A percentile compares a stretch with the other conserved stretches of the same genome.
Conservation (phyloP, 2,329 filamentous ascomycete species). For the Fusarium secorum region DNA sequence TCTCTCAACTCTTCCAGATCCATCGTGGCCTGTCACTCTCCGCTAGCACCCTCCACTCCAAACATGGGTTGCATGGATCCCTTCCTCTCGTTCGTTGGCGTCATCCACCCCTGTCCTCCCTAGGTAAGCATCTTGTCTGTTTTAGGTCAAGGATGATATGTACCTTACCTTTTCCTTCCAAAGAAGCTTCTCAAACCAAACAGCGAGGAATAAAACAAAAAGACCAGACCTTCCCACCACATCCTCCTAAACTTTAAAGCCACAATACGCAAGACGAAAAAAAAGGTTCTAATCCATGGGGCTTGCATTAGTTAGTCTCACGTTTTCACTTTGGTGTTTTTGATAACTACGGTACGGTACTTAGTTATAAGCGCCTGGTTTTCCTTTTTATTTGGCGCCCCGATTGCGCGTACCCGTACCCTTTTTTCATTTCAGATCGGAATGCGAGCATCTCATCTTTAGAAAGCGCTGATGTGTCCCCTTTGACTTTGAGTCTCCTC, state of each 20-base stretch:
- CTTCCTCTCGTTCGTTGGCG: conserved; percentile 13
- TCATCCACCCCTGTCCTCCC: conserved; percentile 3
- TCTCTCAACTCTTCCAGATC: neutral
- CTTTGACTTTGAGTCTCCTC: neutral
- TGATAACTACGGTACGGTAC: neutral
- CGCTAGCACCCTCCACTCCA: neutral
- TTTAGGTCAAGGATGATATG: conserved; percentile 3
- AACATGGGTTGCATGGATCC: neutral
- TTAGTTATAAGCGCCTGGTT: conserved; percentile 30
- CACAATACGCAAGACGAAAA: neutral
- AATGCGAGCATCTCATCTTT: conserved; percentile 29
- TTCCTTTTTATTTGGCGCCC: neutral
- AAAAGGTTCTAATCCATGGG: neutral
- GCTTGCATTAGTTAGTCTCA: conserved; percentile 21
- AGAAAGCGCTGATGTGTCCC: neutral
- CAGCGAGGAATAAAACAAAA: neutral
- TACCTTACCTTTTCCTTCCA: neutral
- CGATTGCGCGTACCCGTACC: neutral
- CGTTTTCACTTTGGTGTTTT: neutral
- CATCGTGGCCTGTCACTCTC: neutral
- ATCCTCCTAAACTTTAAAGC: conserved; percentile 3
- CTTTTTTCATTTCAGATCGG: conserved; percentile 8
- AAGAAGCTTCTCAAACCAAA: conserved; percentile 22
- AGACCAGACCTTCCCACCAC: neutral
- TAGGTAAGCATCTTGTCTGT: neutral